Evolutionary conservation across 2,329 filamentous ascomycete species (phyloP).

Genomic region (Sporothrix sp.): DNA sequence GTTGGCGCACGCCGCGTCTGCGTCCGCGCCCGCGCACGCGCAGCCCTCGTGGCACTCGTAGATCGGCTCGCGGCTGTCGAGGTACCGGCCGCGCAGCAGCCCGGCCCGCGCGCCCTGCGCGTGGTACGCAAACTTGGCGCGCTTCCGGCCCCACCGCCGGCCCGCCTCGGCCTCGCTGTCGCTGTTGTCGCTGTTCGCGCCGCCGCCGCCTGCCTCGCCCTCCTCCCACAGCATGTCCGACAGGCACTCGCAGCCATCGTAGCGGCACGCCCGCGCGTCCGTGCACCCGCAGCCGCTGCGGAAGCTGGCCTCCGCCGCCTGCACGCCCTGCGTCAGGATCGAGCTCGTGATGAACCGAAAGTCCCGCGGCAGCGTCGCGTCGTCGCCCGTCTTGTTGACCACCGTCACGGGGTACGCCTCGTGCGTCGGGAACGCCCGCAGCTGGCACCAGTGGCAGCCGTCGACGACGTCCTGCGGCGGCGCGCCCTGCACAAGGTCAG

Average conservation of each 20-base stretch:
- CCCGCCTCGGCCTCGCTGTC: conserved; percentile 1
- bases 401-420: conserved; percentile 47
- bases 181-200: conserved; percentile 23
- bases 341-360: conserved; percentile 62
- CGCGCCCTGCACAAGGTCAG: conserved; percentile 10
- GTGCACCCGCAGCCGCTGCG: conserved; percentile 60
- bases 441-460: conserved; percentile 53
- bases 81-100: conserved; percentile 40
- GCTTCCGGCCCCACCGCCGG: conserved; percentile 4
- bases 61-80: conserved; percentile 51
- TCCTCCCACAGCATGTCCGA: conserved; percentile 46
- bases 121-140: conserved; percentile 54
- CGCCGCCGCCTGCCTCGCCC: conserved; percentile 22
- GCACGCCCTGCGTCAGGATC: conserved; percentile 49
- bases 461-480: conserved; percentile 19
- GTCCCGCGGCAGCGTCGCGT: conserved; percentile 42
- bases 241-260: conserved; percentile 57
- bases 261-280: conserved; percentile 55
- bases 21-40: conserved; percentile 37
- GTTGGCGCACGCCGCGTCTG: conserved; percentile 49
- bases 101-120: conserved; percentile 42
- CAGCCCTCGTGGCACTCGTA: conserved; percentile 75
- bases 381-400: conserved; percentile 50
- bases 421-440: conserved; percentile 44
- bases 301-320: conserved; percentile 50